These are phyloP conservation scores for Kondoa subrosea DNA, from an alignment of 768 basidiomycete genomes.

Conservation along the genomic window DNA sequence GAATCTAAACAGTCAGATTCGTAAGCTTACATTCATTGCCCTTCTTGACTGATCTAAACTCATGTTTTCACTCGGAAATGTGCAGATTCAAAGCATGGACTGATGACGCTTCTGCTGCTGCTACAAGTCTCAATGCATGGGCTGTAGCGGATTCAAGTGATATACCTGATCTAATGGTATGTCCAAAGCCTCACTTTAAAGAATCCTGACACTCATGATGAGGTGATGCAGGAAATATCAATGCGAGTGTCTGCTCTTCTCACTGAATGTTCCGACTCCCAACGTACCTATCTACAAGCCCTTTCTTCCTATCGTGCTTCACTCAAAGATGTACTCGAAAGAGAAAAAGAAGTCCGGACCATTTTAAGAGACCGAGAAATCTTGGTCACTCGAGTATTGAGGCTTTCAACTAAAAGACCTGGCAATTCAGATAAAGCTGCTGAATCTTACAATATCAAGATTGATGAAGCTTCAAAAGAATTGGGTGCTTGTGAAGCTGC, in stretches of 20 bases:
- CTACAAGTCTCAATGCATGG: slow-evolving; percentile 22
- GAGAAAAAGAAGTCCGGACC: slow-evolving; percentile 24
- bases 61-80: not conserved
- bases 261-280: slow-evolving; percentile 20
- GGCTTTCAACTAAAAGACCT: slow-evolving; percentile 27
- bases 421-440: slow-evolving; percentile 13
- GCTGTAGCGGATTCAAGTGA: slow-evolving; percentile 21
- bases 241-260: slow-evolving; percentile 22
- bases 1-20: not conserved
- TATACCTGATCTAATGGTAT: slow-evolving; percentile 23
- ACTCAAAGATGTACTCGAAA: slow-evolving; percentile 26
- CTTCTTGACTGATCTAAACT: not conserved
- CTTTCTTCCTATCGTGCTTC: slow-evolving; percentile 23
- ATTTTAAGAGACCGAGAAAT: slow-evolving; percentile 29
- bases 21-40: not conserved
- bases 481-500: slow-evolving; percentile 26
- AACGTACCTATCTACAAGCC: slow-evolving; percentile 24
- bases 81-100: slow-evolving; percentile 23
- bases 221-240: slow-evolving; percentile 18
- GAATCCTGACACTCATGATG: not conserved
- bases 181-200: not conserved
- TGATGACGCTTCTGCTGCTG: slow-evolving; percentile 17
- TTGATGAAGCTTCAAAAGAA: slow-evolving; percentile 27
- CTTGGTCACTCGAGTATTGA: slow-evolving; percentile 27
- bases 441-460: slow-evolving; percentile 20